Evolutionary conservation across 495 filamentous ascomycete genomes (phyloP).

Genomic region (Hypoxylon rickii): DNA sequence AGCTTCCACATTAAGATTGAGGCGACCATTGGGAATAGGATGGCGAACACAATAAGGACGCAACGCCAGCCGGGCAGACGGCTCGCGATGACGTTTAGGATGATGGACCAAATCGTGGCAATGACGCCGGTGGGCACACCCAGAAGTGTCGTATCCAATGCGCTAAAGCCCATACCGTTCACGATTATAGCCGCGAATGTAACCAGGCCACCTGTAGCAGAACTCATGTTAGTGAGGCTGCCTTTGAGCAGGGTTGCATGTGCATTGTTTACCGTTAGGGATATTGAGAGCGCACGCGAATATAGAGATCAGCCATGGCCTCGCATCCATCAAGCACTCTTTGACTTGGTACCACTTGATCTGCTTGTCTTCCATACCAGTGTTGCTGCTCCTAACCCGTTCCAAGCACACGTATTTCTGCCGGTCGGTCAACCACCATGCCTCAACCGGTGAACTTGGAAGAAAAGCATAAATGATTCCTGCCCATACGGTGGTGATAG

Average conservation of each 20-base stretch:
- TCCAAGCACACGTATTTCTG: slow-evolving; percentile 34
- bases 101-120: slow-evolving; percentile 60
- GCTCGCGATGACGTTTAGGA: slow-evolving; percentile 50
- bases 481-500: slow-evolving; percentile 55
- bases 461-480: slow-evolving; percentile 59
- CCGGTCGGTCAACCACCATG: slow-evolving; percentile 47
- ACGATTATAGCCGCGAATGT: slow-evolving; percentile 68
- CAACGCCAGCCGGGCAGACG: slow-evolving; percentile 61
- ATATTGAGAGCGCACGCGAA: slow-evolving; percentile 56
- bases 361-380: slow-evolving; percentile 46
- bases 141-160: slow-evolving; percentile 51
- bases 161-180: slow-evolving; percentile 64
- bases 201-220: slow-evolving; percentile 47
- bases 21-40: slow-evolving; percentile 52
- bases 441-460: slow-evolving; percentile 57
- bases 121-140: slow-evolving; percentile 64
- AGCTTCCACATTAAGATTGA: slow-evolving; percentile 62
- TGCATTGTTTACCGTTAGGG: slow-evolving; percentile 46
- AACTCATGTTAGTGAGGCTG: background rate
- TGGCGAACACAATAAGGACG: slow-evolving; percentile 52
- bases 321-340: slow-evolving; percentile 62
- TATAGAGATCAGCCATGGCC: slow-evolving; percentile 62
- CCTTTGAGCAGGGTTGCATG: background rate
- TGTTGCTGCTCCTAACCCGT: slow-evolving; percentile 36
- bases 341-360: slow-evolving; percentile 62